Conservation (phyloP, 306 rosid genomes). For the Lathyrus tuberosus region DNA sequence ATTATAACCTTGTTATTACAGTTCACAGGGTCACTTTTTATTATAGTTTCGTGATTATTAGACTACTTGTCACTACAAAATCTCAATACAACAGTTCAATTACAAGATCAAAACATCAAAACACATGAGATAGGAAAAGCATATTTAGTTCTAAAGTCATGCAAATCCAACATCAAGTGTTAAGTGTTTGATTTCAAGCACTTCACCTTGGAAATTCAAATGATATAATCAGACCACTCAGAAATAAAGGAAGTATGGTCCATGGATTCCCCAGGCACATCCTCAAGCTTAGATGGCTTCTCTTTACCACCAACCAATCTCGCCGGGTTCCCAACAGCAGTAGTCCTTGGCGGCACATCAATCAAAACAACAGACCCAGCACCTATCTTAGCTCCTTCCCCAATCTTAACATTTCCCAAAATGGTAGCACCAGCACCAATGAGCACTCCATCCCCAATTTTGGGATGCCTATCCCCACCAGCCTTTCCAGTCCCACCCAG, state of each 20-base stretch:
- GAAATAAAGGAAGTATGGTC: slow-evolving; percentile 93
- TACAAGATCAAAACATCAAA: slow-evolving; percentile 29
- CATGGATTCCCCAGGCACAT: slow-evolving; percentile 96
- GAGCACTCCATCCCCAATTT: slow-evolving; percentile 89
- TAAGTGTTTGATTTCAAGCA: not conserved
- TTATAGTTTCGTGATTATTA: not conserved
- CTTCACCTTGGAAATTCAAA: slow-evolving; percentile 37
- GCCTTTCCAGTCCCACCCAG: slow-evolving; percentile 94
- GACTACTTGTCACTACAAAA: slow-evolving; percentile 17
- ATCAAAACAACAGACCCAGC: slow-evolving; percentile 93
- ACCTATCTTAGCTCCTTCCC: slow-evolving; percentile 91
- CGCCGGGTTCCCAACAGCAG: slow-evolving; percentile 86
- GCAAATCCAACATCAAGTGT: slow-evolving; percentile 9
- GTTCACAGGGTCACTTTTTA: slow-evolving; percentile 18
- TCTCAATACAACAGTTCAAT: not conserved
- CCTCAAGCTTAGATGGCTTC: slow-evolving; percentile 68
- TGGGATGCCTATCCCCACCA: slow-evolving; percentile 92
- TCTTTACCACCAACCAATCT: slow-evolving; percentile 95
- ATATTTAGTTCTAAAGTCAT: not conserved
- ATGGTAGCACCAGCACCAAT: slow-evolving; percentile 97
- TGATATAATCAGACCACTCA: slow-evolving; percentile 92
- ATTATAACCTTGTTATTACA: slow-evolving; percentile 29
- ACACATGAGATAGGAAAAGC: not conserved
- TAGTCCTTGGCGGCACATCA: slow-evolving; percentile 75
- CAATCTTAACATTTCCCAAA: slow-evolving; percentile 80